A percentile compares a stretch with the other conserved stretches of the same genome.
Conservation (phyloP, 768 basidiomycete genomes). For the Amanita polypyramis region DNA sequence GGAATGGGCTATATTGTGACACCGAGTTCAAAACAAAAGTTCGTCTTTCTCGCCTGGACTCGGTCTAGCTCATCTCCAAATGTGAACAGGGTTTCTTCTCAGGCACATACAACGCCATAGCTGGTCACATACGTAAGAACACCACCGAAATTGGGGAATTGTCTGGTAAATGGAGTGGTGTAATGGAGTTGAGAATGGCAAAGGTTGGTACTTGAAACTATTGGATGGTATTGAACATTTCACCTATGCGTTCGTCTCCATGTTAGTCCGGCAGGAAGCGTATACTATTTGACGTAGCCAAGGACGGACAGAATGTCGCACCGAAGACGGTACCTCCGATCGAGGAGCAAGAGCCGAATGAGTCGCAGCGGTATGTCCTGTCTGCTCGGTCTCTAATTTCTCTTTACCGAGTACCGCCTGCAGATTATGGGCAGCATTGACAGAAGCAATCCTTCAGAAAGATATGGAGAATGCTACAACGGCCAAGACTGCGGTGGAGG, state of each 20-base stretch:
- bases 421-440: slow-evolving; percentile 78
- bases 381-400: neutral
- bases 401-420: neutral
- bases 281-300: slow-evolving; percentile 75
- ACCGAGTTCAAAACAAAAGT: slow-evolving; percentile 98
- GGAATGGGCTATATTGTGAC: slow-evolving; percentile 63
- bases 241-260: neutral
- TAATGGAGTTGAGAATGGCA: slow-evolving; percentile 73
- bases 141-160: slow-evolving; percentile 72
- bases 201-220: slow-evolving; percentile 34
- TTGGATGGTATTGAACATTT: neutral
- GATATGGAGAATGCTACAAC: slow-evolving; percentile 94
- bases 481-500: slow-evolving; percentile 86
- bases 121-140: slow-evolving; percentile 65
- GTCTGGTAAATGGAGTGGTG: slow-evolving; percentile 81
- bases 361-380: slow-evolving; percentile 64
- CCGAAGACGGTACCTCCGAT: slow-evolving; percentile 83
- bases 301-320: slow-evolving; percentile 61
- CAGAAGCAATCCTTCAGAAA: slow-evolving; percentile 71
- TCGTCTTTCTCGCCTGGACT: slow-evolving; percentile 8
- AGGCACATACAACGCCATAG: slow-evolving; percentile 87
- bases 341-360: slow-evolving; percentile 80
- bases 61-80: neutral
- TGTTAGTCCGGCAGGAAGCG: slow-evolving; percentile 56
- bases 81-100: slow-evolving; percentile 76